phyloP scores from a whole-genome alignment of 768 basidiomycete species.

The Leucosporidium scottii region DNA sequence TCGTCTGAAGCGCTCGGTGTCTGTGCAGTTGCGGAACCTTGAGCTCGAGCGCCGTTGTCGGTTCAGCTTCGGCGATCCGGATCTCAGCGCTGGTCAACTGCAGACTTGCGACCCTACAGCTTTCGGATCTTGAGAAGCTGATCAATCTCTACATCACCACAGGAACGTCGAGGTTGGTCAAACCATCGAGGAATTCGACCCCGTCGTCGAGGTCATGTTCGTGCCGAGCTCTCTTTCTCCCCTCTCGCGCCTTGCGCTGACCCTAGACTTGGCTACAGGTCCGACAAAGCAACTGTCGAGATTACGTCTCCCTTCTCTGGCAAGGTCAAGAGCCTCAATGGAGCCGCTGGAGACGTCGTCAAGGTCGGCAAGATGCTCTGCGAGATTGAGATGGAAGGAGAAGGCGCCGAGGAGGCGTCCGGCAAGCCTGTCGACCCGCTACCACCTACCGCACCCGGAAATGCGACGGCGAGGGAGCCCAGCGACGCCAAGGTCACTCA shows the following conservation, averaged over 20 bases:
- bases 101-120: too few species aligned
- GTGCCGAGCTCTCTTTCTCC: background rate
- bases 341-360: conserved; percentile 72
- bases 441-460: background rate
- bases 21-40: too few species aligned
- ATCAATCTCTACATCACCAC: conserved; percentile 36
- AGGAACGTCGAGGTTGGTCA: conserved; percentile 60
- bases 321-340: conserved; percentile 61
- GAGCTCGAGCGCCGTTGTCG: too few species aligned
- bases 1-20: too few species aligned
- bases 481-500: too few species aligned
- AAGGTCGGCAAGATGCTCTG: conserved; percentile 67
- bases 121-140: too few species aligned
- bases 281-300: conserved; percentile 84
- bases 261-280: conserved; percentile 46
- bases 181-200: conserved; percentile 54
- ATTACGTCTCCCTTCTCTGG: conserved; percentile 83
- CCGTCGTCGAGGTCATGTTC: conserved; percentile 61
- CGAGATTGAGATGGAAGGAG: conserved; percentile 54
- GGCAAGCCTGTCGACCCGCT: background rate
- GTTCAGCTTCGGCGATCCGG: too few species aligned
- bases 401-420: background rate
- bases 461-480: too few species aligned
- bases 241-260: background rate
- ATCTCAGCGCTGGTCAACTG: too few species aligned